Evolutionary conservation across 2,329 filamentous ascomycete genomes (phyloP).

Genomic region (Trichophyton verrucosum): DNA sequence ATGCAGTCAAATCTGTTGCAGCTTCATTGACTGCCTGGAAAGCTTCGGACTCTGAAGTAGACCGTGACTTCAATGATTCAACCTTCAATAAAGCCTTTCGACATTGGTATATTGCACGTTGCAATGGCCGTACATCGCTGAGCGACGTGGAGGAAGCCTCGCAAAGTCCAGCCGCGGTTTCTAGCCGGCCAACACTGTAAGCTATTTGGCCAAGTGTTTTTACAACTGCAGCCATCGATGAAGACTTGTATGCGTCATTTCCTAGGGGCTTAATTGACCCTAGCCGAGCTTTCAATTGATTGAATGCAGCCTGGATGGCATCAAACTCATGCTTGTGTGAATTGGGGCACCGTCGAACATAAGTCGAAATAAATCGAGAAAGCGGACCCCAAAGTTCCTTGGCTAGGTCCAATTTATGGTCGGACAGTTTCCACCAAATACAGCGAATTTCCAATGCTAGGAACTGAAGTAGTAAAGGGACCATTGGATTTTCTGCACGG

Average conservation of each 20-base stretch:
- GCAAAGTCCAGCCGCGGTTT: conserved; percentile 29
- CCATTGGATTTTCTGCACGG: conserved; percentile 20
- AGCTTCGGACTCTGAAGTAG: conserved; percentile 14
- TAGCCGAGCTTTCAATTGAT: conserved; percentile 24
- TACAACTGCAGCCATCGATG: conserved; percentile 23
- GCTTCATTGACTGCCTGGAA: conserved; percentile 24
- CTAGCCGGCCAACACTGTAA: conserved; percentile 28
- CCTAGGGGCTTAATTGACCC: conserved; percentile 19
- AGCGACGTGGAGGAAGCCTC: conserved; percentile 22
- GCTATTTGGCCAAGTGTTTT: conserved; percentile 29
- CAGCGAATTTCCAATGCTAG: conserved; percentile 30
- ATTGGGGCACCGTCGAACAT: conserved; percentile 23
- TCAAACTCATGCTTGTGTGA: conserved; percentile 29
- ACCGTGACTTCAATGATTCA: conserved; percentile 20
- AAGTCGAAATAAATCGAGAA: conserved; percentile 27
- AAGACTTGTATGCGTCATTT: conserved; percentile 14
- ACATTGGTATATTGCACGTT: conserved; percentile 27
- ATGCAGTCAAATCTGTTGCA: conserved; percentile 23
- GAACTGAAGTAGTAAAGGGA: conserved; percentile 28
- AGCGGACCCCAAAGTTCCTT: conserved; percentile 36
- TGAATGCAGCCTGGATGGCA: conserved; percentile 24
- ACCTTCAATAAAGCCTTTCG: conserved; percentile 29
- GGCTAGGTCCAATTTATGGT: conserved; percentile 29
- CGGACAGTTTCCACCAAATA: conserved; percentile 32
- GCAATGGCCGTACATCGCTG: conserved; percentile 22